A percentile compares a stretch with the other conserved stretches of the same genome.
phyloP scores from a whole-genome alignment of 371 early-diverging fungal genomes.

The Funneliformis caledonium region DNA sequence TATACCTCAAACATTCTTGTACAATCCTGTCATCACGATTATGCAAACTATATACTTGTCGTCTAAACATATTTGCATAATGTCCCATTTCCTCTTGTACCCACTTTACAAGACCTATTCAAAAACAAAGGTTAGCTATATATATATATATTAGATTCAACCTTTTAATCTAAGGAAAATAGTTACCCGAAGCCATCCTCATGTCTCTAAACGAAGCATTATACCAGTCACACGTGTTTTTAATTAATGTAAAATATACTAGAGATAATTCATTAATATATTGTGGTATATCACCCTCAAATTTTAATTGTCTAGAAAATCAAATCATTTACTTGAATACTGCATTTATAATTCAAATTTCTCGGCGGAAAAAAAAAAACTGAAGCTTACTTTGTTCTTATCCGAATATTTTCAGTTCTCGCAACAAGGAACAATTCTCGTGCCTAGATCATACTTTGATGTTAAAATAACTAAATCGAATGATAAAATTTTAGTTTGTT shows the following conservation, averaged over 20 bases:
- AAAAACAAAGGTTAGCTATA: background rate
- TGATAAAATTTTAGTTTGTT: constrained; percentile 48
- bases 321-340: background rate
- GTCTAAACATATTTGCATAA: constrained; percentile 84
- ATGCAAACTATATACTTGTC: constrained; percentile 82
- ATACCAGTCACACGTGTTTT: constrained; percentile 96
- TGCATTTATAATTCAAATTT: background rate
- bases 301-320: constrained; percentile 68
- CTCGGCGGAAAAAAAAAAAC: background rate
- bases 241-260: constrained; percentile 85
- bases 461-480: constrained; percentile 51
- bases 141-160: background rate
- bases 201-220: constrained; percentile 84
- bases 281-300: constrained; percentile 84
- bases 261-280: constrained; percentile 87
- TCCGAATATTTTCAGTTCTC: constrained; percentile 33
- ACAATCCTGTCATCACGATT: constrained; percentile 82
- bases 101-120: constrained; percentile 89
- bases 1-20: constrained; percentile 75
- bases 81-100: constrained; percentile 82
- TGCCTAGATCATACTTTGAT: constrained; percentile 18
- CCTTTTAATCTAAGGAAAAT: background rate
- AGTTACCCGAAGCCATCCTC: constrained; percentile 78
- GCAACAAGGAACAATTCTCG: constrained; percentile 40
- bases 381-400: constrained; percentile 39